Conservation (phyloP, 148 eudicot genomes). For the Chenopodium quinoa region DNA sequence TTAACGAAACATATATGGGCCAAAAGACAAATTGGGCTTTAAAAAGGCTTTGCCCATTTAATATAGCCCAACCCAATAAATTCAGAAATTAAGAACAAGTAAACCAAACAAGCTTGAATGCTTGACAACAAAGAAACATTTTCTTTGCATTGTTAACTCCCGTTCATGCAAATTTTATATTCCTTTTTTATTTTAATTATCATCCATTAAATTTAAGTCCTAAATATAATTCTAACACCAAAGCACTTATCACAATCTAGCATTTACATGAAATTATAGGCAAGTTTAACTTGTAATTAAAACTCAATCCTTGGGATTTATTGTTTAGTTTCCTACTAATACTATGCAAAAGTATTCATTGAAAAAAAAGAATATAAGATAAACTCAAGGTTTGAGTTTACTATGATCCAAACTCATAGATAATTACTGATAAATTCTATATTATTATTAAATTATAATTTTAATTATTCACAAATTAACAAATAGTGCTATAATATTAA, state of each 20-base stretch:
- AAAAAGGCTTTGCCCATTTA: not conserved
- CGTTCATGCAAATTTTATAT: not conserved
- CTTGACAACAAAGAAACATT: not conserved
- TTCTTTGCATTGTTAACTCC: constrained; percentile 10
- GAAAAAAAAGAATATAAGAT: not conserved
- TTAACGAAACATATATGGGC: no score
- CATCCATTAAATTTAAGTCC: not conserved
- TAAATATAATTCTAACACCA: no score
- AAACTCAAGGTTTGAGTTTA: not conserved
- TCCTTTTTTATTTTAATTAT: no score
- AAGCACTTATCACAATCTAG: not conserved
- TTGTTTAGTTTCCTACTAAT: not conserved
- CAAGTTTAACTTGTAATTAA: no score
- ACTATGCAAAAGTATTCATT: not conserved
- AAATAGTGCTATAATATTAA: no score
- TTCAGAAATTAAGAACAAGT: not conserved
- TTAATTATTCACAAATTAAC: no score
- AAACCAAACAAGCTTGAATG: constrained; percentile 8
- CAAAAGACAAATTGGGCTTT: no score
- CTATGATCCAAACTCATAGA: not conserved
- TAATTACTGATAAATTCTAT: not conserved
- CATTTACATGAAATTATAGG: not conserved
- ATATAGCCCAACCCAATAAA: no score
- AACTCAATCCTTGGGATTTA: not conserved
- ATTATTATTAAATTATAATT: no score